Percentiles rank a stretch among this genome's conserved stretches.
Conservation (phyloP, 345 rosid species). For the Passiflora organensis region DNA sequence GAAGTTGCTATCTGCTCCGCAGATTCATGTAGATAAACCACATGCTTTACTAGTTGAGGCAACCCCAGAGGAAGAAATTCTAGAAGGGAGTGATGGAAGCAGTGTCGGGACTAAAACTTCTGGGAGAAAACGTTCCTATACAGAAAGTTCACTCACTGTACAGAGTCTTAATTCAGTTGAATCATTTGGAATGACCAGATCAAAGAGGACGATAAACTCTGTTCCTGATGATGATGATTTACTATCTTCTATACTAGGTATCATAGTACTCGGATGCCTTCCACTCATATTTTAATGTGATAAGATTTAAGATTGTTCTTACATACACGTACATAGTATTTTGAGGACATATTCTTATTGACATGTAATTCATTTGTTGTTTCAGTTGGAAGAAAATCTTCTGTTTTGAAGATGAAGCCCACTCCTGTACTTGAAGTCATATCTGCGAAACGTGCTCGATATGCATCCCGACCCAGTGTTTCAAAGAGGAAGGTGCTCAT, state of each 20-base stretch:
- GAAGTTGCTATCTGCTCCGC: constrained; percentile 60
- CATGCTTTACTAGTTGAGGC: constrained; percentile 45
- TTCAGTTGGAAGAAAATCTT: constrained; percentile 80
- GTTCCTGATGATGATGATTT: constrained; percentile 95
- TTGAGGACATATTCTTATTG: not conserved
- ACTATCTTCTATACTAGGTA: constrained; percentile 96
- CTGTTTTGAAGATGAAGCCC: constrained; percentile 72
- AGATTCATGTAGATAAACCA: constrained; percentile 38
- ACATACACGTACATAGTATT: too few species aligned
- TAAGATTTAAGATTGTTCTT: too few species aligned
- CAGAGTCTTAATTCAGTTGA: constrained; percentile 62
- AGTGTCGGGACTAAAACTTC: constrained; percentile 42
- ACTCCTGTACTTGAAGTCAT: constrained; percentile 54
- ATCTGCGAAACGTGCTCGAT: constrained; percentile 55
- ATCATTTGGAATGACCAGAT: constrained; percentile 52
- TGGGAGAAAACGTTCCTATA: constrained; percentile 67
- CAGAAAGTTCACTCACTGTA: constrained; percentile 64
- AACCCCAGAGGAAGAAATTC: constrained; percentile 55
- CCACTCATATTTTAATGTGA: not conserved
- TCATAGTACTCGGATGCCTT: constrained; percentile 3
- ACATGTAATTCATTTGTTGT: not conserved
- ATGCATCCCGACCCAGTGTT: constrained; percentile 53
- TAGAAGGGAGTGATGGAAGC: constrained; percentile 31
- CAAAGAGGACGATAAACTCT: constrained; percentile 55
- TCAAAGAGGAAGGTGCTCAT: constrained; percentile 85